phyloP scores from a whole-genome alignment of 2,329 filamentous ascomycete genomes.

The Lachnellula cervina region DNA sequence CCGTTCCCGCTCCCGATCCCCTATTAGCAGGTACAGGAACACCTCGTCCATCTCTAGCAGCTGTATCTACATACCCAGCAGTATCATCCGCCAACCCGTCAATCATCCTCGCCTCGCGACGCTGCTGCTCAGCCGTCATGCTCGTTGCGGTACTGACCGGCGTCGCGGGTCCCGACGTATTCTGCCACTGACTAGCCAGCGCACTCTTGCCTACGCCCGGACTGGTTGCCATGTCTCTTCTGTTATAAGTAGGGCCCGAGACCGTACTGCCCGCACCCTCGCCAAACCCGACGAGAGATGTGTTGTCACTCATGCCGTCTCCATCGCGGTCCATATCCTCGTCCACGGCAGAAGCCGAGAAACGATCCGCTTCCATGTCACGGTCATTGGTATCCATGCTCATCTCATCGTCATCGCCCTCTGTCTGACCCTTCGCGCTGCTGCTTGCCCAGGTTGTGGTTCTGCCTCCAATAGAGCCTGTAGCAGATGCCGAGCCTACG shows the following conservation, averaged over 20 bases:
- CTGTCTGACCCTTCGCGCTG: conserved; percentile 48
- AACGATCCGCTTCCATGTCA: conserved; percentile 45
- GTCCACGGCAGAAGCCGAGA: conserved; percentile 44
- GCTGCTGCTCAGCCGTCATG: conserved; percentile 41
- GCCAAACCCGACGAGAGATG: conserved; percentile 84
- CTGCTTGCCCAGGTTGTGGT: conserved; percentile 59
- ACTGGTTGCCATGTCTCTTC: conserved; percentile 36
- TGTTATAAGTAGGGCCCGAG: conserved; percentile 68
- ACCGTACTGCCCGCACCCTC: conserved; percentile 85
- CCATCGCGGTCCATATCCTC: conserved; percentile 22
- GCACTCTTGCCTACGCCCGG: conserved; percentile 31
- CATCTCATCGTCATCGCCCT: conserved; percentile 55
- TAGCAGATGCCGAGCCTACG: conserved; percentile 85
- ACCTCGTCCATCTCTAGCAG: conserved; percentile 34
- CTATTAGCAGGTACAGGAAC: conserved; percentile 10
- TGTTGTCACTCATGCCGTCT: conserved; percentile 76
- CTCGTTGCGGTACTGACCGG: conserved; percentile 19
- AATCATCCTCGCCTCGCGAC: conserved; percentile 58
- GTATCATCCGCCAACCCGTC: conserved; percentile 61
- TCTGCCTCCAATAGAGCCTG: conserved; percentile 66
- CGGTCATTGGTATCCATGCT: conserved; percentile 56
- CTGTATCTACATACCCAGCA: conserved; percentile 59
- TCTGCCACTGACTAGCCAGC: conserved; percentile 20
- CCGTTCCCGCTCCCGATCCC: conserved; percentile 1
- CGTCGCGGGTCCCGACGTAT: conserved; percentile 16